These are phyloP conservation scores for Boehmeria nivea DNA, from an alignment of 306 rosid species.

Conservation along the genomic window DNA sequence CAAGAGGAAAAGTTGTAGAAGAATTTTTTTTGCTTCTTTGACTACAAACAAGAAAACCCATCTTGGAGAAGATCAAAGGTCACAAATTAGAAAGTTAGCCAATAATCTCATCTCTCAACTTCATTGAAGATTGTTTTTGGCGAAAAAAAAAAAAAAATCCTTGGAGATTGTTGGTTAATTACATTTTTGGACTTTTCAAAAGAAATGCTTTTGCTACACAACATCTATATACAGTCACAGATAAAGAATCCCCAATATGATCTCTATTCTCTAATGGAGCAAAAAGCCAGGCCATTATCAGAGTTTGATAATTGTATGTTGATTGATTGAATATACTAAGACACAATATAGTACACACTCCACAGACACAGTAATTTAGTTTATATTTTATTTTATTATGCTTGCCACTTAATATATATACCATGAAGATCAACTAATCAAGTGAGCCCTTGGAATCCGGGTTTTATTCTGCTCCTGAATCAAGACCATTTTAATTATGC, in stretches of 20 bases:
- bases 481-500: background rate
- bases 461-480: slow-evolving; percentile 11
- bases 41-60: background rate
- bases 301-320: slow-evolving; percentile 19
- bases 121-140: background rate
- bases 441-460: slow-evolving; percentile 16
- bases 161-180: too few species aligned
- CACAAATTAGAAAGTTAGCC: background rate
- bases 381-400: too few species aligned
- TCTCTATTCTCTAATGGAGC: slow-evolving; percentile 15
- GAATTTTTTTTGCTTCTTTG: background rate
- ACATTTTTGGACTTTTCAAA: background rate
- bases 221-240: background rate
- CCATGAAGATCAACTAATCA: background rate
- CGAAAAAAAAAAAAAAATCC: too few species aligned
- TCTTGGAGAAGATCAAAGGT: background rate
- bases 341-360: background rate
- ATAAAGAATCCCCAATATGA: slow-evolving; percentile 3
- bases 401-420: background rate
- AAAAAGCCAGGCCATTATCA: slow-evolving; percentile 22
- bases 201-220: background rate
- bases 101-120: background rate
- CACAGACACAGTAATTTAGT: too few species aligned
- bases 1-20: too few species aligned
- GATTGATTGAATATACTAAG: slow-evolving; percentile 5